A percentile compares a stretch with the other conserved stretches of the same genome.
Evolutionary conservation across 305 asterid genomes (phyloP).

Genomic region (Solanum hybrid): DNA sequence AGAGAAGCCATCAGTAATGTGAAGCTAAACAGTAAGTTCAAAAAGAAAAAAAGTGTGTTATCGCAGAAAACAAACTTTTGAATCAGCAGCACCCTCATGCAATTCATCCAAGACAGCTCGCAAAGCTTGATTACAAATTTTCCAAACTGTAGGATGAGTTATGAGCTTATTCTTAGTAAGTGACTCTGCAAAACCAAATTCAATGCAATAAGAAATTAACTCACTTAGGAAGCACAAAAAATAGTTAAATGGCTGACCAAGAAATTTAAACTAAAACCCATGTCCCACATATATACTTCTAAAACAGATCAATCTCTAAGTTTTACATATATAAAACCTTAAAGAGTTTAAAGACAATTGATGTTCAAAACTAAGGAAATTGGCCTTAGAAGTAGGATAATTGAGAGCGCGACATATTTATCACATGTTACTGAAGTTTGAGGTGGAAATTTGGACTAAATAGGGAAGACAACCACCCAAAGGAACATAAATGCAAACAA

Average conservation of each 20-base stretch:
- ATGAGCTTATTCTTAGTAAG: neutral
- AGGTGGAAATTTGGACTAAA: neutral
- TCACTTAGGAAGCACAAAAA: neutral
- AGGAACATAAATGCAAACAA: neutral
- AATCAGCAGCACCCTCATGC: conserved; percentile 29
- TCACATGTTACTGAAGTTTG: neutral
- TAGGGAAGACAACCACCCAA: too few relatives aligned
- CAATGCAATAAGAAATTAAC: neutral
- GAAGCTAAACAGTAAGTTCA: conserved; percentile 1
- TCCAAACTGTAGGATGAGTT: neutral
- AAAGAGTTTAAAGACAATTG: too few relatives aligned
- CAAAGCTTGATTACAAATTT: neutral
- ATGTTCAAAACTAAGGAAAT: too few relatives aligned
- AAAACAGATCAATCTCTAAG: too few relatives aligned
- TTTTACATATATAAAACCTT: too few relatives aligned
- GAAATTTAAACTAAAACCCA: neutral
- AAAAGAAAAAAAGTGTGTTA: neutral
- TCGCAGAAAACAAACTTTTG: conserved; percentile 42
- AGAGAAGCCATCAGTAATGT: neutral
- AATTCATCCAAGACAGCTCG: neutral
- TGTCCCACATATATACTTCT: too few relatives aligned
- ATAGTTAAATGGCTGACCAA: neutral
- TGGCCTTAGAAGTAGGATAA: too few relatives aligned
- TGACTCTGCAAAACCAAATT: neutral
- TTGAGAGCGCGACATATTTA: neutral